Base-by-base conservation (phyloP, 345 rosid species). In the Populus davidiana region DNA sequence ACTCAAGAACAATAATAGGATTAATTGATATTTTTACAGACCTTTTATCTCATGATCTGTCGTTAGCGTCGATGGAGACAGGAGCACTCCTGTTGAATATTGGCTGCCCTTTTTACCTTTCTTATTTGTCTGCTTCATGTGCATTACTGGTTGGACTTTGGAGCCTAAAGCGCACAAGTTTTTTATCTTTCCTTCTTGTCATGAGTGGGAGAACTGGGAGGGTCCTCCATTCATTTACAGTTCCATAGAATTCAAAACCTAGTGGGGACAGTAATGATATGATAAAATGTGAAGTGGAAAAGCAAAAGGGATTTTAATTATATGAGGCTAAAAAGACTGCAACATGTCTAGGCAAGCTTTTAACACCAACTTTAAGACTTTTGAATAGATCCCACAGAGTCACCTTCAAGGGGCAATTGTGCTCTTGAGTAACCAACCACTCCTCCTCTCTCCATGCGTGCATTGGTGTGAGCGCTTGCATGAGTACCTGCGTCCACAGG, bases 381-480 rank as follows among this genome's bases (percentile, higher is more conserved):
- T n/a, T n/a, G 10, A 59, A 3, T 18, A 35, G 69, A 66, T 31
- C 43, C 41, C 69, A n/a, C 41, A 3, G 18, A 31, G 69, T 33
- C 38, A 65, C 1, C 2, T 65, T 35, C 25, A 67, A 20, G 38
- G 27, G 2, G 27, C 69, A 65, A 65, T 12, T 65, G 16, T 33
- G 69, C 6, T 4, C 33, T 4, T 47, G 11, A 8, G 9, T 5
- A 44, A 1, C 36, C 41, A 20, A 4, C 6, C 62, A 0, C 11
- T 72, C 74, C 33, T 17, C 12, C 65, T 9, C 8, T 23, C 23
- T 72, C 67, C 75, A 72, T 72, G 75, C 75, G 50, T 23, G 47
- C 50, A 23, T 36, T 73, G 75, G 56, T 73, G 67, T 73, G 67
- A n/a, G 75, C 16, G 67, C 50, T 21, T n/a, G 67, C 44, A 25